Evolutionary conservation across 768 basidiomycete species (phyloP), one percentile per base, ranked within the genome.

Genomic region (Suillus weaverae): DNA sequence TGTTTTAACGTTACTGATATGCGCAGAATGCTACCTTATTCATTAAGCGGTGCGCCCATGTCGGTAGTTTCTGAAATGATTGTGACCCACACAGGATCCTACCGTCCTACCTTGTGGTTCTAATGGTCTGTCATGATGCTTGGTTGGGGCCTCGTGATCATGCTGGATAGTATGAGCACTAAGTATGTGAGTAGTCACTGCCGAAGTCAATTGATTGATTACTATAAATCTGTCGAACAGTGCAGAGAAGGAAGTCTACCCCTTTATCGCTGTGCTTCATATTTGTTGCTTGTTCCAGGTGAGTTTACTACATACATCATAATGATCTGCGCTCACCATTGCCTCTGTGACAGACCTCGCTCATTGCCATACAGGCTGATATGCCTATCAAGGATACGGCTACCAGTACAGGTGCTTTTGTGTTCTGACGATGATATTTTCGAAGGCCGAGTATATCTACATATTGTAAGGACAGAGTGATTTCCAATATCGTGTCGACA

Each of bases 371-470:
- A 10, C 82, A 84, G 59, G 77, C 79, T 13, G 75, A 80, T 14
- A 84, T 83, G 81, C 83, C 82, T 26, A n/a, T 78, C 18, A 74
- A 72, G 35, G 80, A 81, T 62, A 82, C 81, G 78, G 80, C 81
- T 14, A 80, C 80, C 0, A 76, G 72, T 26, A 82, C 82, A 3
- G 74, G 76, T 1, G 73, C 80, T n/a, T 72, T 78, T 43, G 62
- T 72, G 0, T 72, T 83, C 20, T 26, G 26, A 26, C 26, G 26
- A 26, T 26, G 26, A 26, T 26, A 26, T 26, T 26, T 26, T 26
- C 26, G 26, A 26, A 26, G 26, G 26, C 26, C 26, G 26, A 2
- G 26, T 26, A 26, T 26, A 26, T 26, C 9, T 36, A 36, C 35
- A 36, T 36, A 36, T 36, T 36, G 35, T 36, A 36, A 36, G 35